Percentiles rank a stretch among this genome's conserved stretches.
phyloP scores from a whole-genome alignment of 2,329 filamentous ascomycete species.

The Pyrenophora teres region DNA sequence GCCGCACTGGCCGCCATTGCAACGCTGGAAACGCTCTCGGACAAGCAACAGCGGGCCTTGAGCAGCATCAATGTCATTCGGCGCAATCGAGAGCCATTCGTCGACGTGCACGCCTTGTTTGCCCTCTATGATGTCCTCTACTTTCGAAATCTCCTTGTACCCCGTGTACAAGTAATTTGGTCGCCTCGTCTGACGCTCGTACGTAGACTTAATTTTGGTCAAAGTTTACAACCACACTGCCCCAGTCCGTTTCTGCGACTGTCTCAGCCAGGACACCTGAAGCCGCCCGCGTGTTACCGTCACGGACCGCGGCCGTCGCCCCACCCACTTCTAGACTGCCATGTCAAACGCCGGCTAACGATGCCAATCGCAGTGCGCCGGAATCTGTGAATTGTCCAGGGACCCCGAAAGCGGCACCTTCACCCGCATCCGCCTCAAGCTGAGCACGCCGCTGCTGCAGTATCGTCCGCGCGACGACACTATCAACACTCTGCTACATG shows the following conservation, averaged over 20 bases:
- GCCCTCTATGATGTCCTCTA: slow-evolving; percentile 50
- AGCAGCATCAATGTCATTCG: slow-evolving; percentile 46
- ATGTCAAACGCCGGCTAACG: slow-evolving; percentile 22
- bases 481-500: slow-evolving; percentile 52
- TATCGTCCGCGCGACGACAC: slow-evolving; percentile 51
- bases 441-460: slow-evolving; percentile 52
- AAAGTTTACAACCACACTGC: slow-evolving; percentile 11
- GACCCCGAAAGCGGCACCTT: slow-evolving; percentile 45
- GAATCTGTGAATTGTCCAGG: slow-evolving; percentile 52
- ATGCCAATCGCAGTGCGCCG: slow-evolving; percentile 45
- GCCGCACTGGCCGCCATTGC: slow-evolving; percentile 48
- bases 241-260: slow-evolving; percentile 13
- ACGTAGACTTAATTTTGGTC: slow-evolving; percentile 13
- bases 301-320: slow-evolving; percentile 4
- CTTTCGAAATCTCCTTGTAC: slow-evolving; percentile 48
- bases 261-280: slow-evolving; percentile 11
- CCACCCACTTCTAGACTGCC: slow-evolving; percentile 18
- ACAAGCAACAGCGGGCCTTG: slow-evolving; percentile 42
- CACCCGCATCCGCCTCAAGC: slow-evolving; percentile 49
- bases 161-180: slow-evolving; percentile 52
- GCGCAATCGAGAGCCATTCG: slow-evolving; percentile 46
- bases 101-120: slow-evolving; percentile 50
- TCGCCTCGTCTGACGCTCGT: slow-evolving; percentile 50
- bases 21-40: slow-evolving; percentile 39
- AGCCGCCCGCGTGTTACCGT: slow-evolving; percentile 7